A percentile compares a stretch with the other conserved stretches of the same genome.
These are phyloP conservation scores for Cyanidiococcus yangmingshanensis DNA, from an alignment of 23 red algal species.

Conservation along the genomic window DNA sequence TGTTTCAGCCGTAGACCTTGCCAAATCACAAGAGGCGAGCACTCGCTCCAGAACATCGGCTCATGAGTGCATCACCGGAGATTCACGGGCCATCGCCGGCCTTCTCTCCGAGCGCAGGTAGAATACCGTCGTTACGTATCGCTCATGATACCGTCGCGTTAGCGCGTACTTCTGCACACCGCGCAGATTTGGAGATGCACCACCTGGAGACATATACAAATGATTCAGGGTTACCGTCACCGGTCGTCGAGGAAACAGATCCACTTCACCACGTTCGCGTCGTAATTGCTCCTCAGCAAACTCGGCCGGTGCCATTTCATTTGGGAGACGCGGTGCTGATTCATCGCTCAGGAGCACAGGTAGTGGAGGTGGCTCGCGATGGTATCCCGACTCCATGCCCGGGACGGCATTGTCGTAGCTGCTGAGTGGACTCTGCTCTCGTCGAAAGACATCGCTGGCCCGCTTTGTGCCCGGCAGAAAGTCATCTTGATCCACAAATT, in stretches of 20 bases:
- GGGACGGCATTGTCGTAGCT: neutral
- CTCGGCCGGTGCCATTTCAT: neutral
- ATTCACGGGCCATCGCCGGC: neutral
- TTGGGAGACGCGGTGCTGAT: neutral
- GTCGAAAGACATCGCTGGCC: conserved; percentile 5
- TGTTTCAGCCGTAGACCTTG: too few relatives aligned
- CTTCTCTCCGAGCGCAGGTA: neutral
- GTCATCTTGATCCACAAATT: conserved; percentile 25
- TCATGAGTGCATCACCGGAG: neutral
- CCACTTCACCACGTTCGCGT: neutral
- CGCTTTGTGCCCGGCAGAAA: conserved; percentile 7
- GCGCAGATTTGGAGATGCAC: neutral
- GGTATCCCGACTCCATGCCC: neutral
- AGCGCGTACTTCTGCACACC: neutral
- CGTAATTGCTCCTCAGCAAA: neutral
- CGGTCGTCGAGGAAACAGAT: conserved; percentile 8
- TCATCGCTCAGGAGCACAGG: neutral
- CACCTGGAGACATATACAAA: neutral
- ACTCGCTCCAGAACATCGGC: neutral
- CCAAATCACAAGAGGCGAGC: neutral
- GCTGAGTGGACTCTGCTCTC: neutral
- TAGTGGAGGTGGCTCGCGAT: neutral
- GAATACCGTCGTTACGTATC: neutral
- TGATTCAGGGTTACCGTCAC: conserved; percentile 15
- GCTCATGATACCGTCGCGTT: conserved; percentile 13